A percentile compares a stretch with the other conserved stretches of the same genome.
Conservation (phyloP, 176 grass and related monocot genomes). For the Stipa capillata region DNA sequence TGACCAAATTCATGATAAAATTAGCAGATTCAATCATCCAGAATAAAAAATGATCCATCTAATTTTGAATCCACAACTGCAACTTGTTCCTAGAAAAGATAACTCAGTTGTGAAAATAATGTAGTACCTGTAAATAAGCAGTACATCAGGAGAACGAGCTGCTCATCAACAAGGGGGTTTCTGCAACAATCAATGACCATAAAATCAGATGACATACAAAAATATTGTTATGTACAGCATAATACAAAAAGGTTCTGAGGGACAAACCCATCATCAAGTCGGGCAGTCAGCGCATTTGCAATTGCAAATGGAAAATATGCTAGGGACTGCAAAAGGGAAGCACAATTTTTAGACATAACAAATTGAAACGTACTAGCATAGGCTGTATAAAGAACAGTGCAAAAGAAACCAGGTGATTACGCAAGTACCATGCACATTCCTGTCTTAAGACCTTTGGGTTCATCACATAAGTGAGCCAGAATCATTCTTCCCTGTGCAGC, state of each 20-base stretch:
- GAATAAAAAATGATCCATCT: neutral
- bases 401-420: constrained; percentile 5
- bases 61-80: neutral
- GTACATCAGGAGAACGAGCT: constrained; percentile 82
- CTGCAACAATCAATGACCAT: constrained; percentile 35
- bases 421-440: constrained; percentile 95
- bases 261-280: constrained; percentile 84
- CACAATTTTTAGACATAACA: constrained; percentile 4
- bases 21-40: neutral
- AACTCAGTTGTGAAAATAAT: neutral
- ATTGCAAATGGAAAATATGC: constrained; percentile 86
- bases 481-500: constrained; percentile 91
- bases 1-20: neutral
- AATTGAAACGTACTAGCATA: neutral
- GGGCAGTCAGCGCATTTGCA: constrained; percentile 83
- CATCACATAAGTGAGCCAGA: constrained; percentile 95
- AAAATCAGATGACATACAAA: constrained; percentile 18
- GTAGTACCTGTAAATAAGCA: constrained; percentile 72
- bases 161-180: constrained; percentile 80
- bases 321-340: constrained; percentile 53
- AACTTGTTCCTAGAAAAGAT: neutral
- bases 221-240: neutral
- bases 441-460: constrained; percentile 97
- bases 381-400: neutral
- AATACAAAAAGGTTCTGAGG: neutral